Base-by-base conservation (phyloP, 2,329 filamentous ascomycete genomes). In the Aspergillus flavus region DNA sequence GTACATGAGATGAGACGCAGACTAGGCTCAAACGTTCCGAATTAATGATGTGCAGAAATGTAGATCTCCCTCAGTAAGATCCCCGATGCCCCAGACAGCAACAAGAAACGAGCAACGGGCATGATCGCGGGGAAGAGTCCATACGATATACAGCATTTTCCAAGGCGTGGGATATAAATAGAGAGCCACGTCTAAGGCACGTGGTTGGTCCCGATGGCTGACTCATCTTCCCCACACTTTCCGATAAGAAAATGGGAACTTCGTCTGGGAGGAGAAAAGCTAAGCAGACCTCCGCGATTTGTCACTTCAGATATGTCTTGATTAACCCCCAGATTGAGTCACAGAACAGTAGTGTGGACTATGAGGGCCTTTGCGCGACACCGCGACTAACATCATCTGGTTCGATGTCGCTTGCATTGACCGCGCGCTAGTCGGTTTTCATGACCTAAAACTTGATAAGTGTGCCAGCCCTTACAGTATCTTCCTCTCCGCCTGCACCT, bases 191-290 rank as follows among this genome's bases (percentile, higher is more conserved):
- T 34, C 19, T 3, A 11, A 21, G 32, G 60, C 66, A 66, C 64
- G 66, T 68, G 66, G 58, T 68, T 64, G 64, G 64, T 23, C 46
- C 19, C 16, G 34, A 53, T 2, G n/a, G 61, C 52, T 66, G 65
- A 66, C 28, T 66, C 65, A 66, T 55, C 65, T 26, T 61, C 61
- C 65, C 65, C 62, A 64, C 65, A 64, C 60, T 50, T 45, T 58
- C 43, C 54, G 63, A 64, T 57, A 61, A 61, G 64, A 61, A 53
- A 57, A 53, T 9, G n/a, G 23, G 36, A 60, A 60, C 21, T 30
- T 46, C 39, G 39, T 34, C 30, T 6, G n/a, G 28, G n/a, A 32
- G 39, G n/a, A 32, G 23, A 57, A 46, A 57, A 43, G 34, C 23
- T 11, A 57, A 57, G 39, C 7, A 59, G 36, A 59, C 52, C 32